Percentiles rank a stretch among this genome's conserved stretches.
Evolutionary conservation across 495 filamentous ascomycete species (phyloP).

Genomic region (Podospora australis): DNA sequence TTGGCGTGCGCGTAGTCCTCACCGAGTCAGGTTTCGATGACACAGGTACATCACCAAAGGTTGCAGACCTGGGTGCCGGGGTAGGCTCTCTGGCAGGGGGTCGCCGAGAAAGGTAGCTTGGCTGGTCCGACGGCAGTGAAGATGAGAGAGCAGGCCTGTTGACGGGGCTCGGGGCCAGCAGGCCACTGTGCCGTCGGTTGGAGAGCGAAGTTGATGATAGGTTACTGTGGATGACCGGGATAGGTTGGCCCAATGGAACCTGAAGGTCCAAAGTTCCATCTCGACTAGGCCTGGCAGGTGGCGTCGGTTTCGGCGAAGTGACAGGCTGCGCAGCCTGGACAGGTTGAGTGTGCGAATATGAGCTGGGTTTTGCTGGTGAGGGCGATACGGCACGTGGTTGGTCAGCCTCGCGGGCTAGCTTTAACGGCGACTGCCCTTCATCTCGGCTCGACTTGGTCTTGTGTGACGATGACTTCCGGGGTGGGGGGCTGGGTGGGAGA

Average conservation of each 20-base stretch:
- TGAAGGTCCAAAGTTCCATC: conserved; percentile 66
- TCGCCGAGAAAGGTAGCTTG: conserved; percentile 20
- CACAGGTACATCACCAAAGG: conserved; percentile 13
- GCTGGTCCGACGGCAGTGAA: conserved; percentile 19
- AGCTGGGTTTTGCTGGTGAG: conserved; percentile 23
- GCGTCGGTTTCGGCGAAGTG: conserved; percentile 28
- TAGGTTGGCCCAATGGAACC: conserved; percentile 49
- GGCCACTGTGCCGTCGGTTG: conserved; percentile 37
- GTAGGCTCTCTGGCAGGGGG: conserved; percentile 33
- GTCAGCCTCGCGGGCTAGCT: conserved; percentile 22
- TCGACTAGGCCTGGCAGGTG: conserved; percentile 67
- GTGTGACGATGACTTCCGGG: conserved; percentile 57
- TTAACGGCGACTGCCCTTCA: conserved; percentile 26
- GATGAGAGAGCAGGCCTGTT: conserved; percentile 26
- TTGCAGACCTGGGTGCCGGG: conserved; percentile 28
- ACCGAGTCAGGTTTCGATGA: conserved; percentile 26
- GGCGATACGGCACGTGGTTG: conserved; percentile 28
- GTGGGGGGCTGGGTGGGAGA: conserved; percentile 54
- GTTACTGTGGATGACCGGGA: conserved; percentile 74
- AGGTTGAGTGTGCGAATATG: conserved; percentile 25
- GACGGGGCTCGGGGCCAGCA: conserved; percentile 26
- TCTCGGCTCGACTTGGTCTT: conserved; percentile 41
- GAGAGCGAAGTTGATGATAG: conserved; percentile 46
- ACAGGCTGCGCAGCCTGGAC: conserved; percentile 18
- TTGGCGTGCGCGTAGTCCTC: conserved; percentile 38